These are phyloP conservation scores for Ploettnerulaceae sp. DNA, from an alignment of 2,329 filamentous ascomycete genomes.

Conservation along the genomic window DNA sequence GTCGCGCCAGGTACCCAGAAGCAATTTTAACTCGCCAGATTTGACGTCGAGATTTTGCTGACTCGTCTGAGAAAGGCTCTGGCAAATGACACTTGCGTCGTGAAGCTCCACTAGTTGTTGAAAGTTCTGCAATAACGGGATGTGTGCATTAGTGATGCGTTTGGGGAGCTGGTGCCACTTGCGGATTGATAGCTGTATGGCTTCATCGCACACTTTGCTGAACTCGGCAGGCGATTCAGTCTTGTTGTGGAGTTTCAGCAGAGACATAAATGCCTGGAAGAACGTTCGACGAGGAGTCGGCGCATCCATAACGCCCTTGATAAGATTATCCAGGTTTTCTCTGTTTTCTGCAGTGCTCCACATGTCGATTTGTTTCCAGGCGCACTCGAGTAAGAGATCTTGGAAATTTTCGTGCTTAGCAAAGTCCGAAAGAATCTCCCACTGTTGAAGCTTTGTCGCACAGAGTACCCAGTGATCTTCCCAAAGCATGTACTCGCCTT, in stretches of 20 bases:
- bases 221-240: conserved; percentile 78
- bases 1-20: conserved; percentile 93
- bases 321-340: conserved; percentile 84
- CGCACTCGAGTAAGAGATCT: conserved; percentile 89
- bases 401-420: conserved; percentile 99
- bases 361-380: conserved; percentile 92
- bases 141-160: conserved; percentile 89
- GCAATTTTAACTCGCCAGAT: conserved; percentile 89
- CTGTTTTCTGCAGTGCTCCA: conserved; percentile 85
- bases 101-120: conserved; percentile 96
- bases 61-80: conserved; percentile 81
- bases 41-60: conserved; percentile 85
- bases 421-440: conserved; percentile 96
- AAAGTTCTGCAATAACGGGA: conserved; percentile 93
- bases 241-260: conserved; percentile 91
- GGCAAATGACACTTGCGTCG: conserved; percentile 94
- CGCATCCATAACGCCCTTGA: conserved; percentile 96
- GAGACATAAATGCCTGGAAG: conserved; percentile 97
- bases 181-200: conserved; percentile 91
- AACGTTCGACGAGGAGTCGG: conserved; percentile 90
- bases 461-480: conserved; percentile 99
- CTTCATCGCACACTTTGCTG: conserved; percentile 87
- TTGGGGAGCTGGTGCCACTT: conserved; percentile 99
- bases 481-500: conserved; percentile 98
- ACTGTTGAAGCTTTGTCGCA: conserved; percentile 96